A percentile compares a stretch with the other conserved stretches of the same genome.
Evolutionary conservation across 305 asterid species (phyloP).

Genomic region (Salvia sclarea): DNA sequence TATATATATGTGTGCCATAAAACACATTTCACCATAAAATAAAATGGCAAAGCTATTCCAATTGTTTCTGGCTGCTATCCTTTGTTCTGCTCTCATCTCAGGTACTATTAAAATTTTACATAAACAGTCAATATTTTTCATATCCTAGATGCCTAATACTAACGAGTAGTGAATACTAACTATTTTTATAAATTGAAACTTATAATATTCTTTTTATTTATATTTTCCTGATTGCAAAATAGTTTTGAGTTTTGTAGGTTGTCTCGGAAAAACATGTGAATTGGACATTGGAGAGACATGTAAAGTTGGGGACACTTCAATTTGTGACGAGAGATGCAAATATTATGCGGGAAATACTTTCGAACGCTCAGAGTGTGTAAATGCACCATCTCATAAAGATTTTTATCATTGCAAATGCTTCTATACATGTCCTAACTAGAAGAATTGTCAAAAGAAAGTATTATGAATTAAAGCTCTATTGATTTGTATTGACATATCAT

Average conservation of each 20-base stretch:
- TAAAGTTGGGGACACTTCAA: not conserved
- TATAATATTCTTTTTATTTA: no score
- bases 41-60: not conserved
- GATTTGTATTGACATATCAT: not conserved
- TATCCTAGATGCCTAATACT: no score
- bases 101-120: not conserved
- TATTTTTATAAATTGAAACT: no score
- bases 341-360: not conserved
- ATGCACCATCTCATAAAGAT: not conserved
- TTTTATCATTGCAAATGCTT: not conserved
- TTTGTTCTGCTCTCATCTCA: not conserved
- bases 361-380: not conserved
- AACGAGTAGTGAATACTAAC: no score
- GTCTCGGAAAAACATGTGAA: not conserved
- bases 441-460: no score
- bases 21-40: not conserved
- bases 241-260: not conserved
- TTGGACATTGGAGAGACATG: slow-evolving; percentile 6
- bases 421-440: not conserved
- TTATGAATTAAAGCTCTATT: not conserved
- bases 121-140: no score
- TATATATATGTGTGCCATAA: not conserved
- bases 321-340: not conserved
- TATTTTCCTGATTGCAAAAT: not conserved
- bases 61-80: not conserved